Conservation (phyloP, 2,329 filamentous ascomycete species). For the Fusarium dimerum region DNA sequence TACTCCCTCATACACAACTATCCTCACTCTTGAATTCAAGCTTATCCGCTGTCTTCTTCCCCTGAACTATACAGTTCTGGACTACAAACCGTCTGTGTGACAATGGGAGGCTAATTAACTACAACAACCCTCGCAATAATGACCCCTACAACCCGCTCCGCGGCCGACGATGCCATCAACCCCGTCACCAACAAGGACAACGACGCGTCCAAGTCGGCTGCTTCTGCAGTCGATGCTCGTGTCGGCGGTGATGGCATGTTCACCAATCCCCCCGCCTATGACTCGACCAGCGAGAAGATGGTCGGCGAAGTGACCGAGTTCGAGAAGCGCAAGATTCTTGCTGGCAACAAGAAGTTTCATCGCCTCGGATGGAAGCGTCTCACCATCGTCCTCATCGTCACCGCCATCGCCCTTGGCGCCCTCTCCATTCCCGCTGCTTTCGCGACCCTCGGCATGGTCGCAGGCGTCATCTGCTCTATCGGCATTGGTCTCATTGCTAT, state of each 20-base stretch:
- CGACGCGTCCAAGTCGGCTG: constrained; percentile 3
- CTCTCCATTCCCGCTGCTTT: constrained; percentile 27
- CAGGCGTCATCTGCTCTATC: constrained; percentile 39
- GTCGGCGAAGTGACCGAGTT: constrained; percentile 26
- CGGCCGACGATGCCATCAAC: constrained; percentile 17
- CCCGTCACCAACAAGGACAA: constrained; percentile 10
- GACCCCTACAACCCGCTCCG: constrained; percentile 14
- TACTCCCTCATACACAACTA: not conserved
- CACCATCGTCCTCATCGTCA: constrained; percentile 27
- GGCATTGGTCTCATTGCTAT: constrained; percentile 40
- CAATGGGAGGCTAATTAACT: constrained; percentile 18
- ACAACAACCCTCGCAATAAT: constrained; percentile 5
- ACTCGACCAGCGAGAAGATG: constrained; percentile 25
- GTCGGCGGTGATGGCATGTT: constrained; percentile 11
- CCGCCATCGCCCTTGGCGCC: constrained; percentile 25
- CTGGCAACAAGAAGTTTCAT: constrained; percentile 24
- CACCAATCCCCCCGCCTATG: constrained; percentile 1
- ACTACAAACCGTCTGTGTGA: constrained; percentile 19
- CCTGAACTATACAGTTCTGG: constrained; percentile 8
- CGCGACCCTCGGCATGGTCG: constrained; percentile 30
- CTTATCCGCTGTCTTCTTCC: not conserved
- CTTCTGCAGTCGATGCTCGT: not conserved
- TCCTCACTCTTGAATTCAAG: not conserved
- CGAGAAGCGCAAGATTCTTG: constrained; percentile 26
- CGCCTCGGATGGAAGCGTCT: constrained; percentile 28